A percentile compares a stretch with the other conserved stretches of the same genome.
phyloP scores from a whole-genome alignment of 2,329 filamentous ascomycete species.

The Didymella exigua region DNA sequence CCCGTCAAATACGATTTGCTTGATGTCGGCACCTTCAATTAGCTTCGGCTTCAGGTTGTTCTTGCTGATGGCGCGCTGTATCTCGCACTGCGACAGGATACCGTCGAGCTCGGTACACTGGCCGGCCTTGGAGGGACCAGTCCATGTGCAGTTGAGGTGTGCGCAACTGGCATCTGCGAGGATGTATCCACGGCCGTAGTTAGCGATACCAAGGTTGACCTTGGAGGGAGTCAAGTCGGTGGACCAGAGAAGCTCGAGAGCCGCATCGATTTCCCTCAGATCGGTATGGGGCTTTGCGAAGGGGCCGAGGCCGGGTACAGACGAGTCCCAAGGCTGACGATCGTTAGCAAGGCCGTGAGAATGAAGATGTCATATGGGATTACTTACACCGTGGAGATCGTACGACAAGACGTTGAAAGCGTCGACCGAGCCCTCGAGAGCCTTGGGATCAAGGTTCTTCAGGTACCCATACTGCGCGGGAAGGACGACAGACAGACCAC shows the following conservation, averaged over 20 bases:
- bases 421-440: constrained; percentile 40
- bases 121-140: constrained; percentile 23
- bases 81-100: constrained; percentile 46
- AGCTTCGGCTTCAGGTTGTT: constrained; percentile 26
- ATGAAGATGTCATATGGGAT: background rate
- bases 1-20: constrained; percentile 43
- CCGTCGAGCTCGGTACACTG: constrained; percentile 39
- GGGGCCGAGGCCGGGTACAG: constrained; percentile 33
- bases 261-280: constrained; percentile 53
- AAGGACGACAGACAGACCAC: constrained; percentile 33
- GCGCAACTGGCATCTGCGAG: constrained; percentile 25
- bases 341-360: background rate
- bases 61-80: constrained; percentile 37
- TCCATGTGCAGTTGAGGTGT: constrained; percentile 29
- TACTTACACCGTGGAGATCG: constrained; percentile 51
- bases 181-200: constrained; percentile 52
- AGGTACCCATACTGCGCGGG: constrained; percentile 38
- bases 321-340: constrained; percentile 16
- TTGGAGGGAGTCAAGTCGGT: constrained; percentile 50
- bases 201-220: constrained; percentile 54
- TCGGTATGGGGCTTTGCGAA: constrained; percentile 53
- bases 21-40: constrained; percentile 41
- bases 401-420: constrained; percentile 57
- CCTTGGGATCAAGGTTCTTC: constrained; percentile 32
- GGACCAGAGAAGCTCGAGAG: constrained; percentile 55